These are phyloP conservation scores for Trichoderma atroviride DNA, from an alignment of 2,329 filamentous ascomycete species.

Conservation along the genomic window DNA sequence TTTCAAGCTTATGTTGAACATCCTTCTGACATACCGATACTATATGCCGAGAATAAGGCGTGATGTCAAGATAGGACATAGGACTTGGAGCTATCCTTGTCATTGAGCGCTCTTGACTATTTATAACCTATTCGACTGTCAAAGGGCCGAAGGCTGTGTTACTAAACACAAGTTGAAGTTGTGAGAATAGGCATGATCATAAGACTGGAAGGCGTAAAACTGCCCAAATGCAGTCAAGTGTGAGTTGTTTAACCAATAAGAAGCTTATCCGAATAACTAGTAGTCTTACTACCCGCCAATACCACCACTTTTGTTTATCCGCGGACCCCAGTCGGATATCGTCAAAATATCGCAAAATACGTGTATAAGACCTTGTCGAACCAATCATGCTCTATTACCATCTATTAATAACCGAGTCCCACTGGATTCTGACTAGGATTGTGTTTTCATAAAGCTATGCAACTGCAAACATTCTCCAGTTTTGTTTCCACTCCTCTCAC, in stretches of 20 bases:
- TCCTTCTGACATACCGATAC: background rate
- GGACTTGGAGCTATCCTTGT: background rate
- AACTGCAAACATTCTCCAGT: background rate
- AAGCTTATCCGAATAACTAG: background rate
- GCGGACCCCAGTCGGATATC: background rate
- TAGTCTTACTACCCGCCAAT: background rate
- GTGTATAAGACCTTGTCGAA: background rate
- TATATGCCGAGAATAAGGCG: background rate
- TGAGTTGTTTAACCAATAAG: background rate
- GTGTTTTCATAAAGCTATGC: background rate
- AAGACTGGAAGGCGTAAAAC: background rate
- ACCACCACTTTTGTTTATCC: background rate
- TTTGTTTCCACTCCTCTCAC: background rate
- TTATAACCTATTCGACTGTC: background rate
- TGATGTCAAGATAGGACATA: background rate
- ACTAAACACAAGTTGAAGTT: background rate
- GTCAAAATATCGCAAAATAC: background rate
- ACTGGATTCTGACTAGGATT: background rate
- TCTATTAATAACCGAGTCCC: constrained; percentile 2
- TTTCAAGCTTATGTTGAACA: background rate
- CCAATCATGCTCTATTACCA: background rate
- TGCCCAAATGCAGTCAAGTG: background rate
- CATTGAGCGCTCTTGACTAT: background rate
- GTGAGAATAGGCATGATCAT: background rate
- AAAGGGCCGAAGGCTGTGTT: background rate